Evolutionary conservation across 2,329 filamentous ascomycete genomes (phyloP).

Genomic region (Colletotrichum incanum): DNA sequence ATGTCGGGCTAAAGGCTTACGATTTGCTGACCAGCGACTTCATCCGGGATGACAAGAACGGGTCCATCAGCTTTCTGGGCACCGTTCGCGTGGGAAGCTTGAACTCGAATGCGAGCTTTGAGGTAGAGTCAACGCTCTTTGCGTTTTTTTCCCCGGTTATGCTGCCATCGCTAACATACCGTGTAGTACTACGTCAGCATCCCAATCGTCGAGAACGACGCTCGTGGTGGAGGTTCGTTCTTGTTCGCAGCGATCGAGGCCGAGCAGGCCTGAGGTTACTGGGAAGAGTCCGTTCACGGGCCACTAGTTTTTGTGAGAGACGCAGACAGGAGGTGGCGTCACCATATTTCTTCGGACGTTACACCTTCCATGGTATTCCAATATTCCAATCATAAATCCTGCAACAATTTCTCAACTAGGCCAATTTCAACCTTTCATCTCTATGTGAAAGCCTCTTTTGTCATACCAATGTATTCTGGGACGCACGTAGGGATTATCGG

Average conservation of each 20-base stretch:
- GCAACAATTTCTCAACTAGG: no score
- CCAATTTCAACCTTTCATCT: no score
- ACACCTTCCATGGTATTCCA: no score
- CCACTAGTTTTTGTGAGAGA: neutral
- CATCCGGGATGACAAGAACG: conserved; percentile 62
- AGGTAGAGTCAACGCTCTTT: conserved; percentile 52
- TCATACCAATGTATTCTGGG: no score
- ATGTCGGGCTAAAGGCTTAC: conserved; percentile 54
- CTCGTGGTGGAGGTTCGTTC: conserved; percentile 25
- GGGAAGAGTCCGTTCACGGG: neutral
- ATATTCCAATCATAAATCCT: no score
- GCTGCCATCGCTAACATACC: neutral
- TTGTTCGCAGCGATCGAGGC: conserved; percentile 35
- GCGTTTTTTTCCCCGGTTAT: no score
- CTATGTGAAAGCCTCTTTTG: no score
- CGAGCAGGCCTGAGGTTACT: neutral
- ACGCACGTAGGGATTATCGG: no score
- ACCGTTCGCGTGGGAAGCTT: conserved; percentile 69
- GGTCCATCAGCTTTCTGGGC: conserved; percentile 65
- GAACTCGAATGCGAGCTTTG: conserved; percentile 64
- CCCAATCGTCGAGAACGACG: conserved; percentile 30
- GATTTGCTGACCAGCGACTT: conserved; percentile 59
- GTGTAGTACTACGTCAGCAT: conserved; percentile 32
- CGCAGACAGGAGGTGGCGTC: neutral
- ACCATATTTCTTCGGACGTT: neutral